phyloP scores from a whole-genome alignment of 352 stramenopile genomes.

The Phytopythium vexans region DNA sequence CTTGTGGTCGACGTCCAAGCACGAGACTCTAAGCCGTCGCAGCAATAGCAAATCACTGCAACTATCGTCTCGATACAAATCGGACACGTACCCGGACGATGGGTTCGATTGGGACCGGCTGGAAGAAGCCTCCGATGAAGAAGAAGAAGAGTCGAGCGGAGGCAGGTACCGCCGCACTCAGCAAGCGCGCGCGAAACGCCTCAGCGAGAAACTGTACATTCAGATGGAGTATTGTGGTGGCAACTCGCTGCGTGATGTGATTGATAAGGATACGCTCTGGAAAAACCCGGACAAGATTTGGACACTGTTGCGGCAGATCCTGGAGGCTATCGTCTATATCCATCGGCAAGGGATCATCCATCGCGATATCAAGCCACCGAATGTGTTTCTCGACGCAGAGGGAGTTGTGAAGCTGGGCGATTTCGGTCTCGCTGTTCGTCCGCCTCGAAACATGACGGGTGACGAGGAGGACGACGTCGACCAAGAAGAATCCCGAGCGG shows the following conservation, averaged over 20 bases:
- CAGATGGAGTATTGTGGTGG: constrained; percentile 96
- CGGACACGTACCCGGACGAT: constrained; percentile 45
- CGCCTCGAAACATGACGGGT: constrained; percentile 38
- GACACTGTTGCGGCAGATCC: constrained; percentile 93
- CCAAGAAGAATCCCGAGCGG: constrained; percentile 11
- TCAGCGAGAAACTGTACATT: constrained; percentile 85
- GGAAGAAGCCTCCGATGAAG: constrained; percentile 47
- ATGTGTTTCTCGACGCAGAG: constrained; percentile 94
- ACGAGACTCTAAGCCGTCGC: constrained; percentile 42
- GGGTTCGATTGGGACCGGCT: constrained; percentile 69
- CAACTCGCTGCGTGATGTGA: constrained; percentile 92
- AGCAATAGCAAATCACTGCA: constrained; percentile 40
- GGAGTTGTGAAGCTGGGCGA: constrained; percentile 92
- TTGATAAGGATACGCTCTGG: constrained; percentile 87
- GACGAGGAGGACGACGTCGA: constrained; percentile 32
- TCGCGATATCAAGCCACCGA: constrained; percentile 91
- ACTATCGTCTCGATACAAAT: constrained; percentile 28
- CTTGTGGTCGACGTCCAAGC: constrained; percentile 65
- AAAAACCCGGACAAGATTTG: constrained; percentile 90
- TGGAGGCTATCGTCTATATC: constrained; percentile 95
- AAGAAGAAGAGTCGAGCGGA: constrained; percentile 30
- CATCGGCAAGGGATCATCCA: constrained; percentile 93
- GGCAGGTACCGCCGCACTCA: constrained; percentile 15
- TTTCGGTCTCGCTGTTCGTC: constrained; percentile 92
- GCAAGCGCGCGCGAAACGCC: constrained; percentile 30